Evolutionary conservation across 805 yeast genomes (phyloP).

Genomic region (Cyberlindnera mycetangii): DNA sequence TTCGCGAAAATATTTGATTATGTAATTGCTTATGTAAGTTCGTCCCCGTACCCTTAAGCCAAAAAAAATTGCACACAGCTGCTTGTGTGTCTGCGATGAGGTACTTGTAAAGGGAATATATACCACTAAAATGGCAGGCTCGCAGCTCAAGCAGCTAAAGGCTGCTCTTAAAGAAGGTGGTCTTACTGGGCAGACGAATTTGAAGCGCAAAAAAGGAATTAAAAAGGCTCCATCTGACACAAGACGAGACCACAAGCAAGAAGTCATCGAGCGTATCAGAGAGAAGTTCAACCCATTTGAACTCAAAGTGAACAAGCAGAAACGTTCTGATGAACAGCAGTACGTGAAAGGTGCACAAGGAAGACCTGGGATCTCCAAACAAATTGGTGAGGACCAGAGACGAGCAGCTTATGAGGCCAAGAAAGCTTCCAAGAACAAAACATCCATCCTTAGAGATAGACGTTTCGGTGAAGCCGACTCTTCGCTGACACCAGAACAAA

Average conservation of each 20-base stretch:
- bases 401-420: slow-evolving; percentile 60
- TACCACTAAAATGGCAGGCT: slow-evolving; percentile 68
- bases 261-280: slow-evolving; percentile 59
- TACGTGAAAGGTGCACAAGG: slow-evolving; percentile 51
- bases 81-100: background rate
- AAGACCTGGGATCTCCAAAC: slow-evolving; percentile 67
- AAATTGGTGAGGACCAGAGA: slow-evolving; percentile 64
- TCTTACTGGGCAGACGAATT: slow-evolving; percentile 80
- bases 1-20: background rate
- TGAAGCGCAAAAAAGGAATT: slow-evolving; percentile 46
- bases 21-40: background rate
- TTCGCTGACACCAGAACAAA: slow-evolving; percentile 78
- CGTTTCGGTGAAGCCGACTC: slow-evolving; percentile 88
- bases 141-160: slow-evolving; percentile 81
- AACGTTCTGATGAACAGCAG: slow-evolving; percentile 53
- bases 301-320: slow-evolving; percentile 63
- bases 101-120: background rate
- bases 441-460: slow-evolving; percentile 78
- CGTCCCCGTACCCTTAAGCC: background rate
- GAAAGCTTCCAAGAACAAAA: slow-evolving; percentile 60
- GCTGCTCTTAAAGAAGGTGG: slow-evolving; percentile 76
- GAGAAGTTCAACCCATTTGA: slow-evolving; percentile 91
- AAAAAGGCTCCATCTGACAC: slow-evolving; percentile 59
- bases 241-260: slow-evolving; percentile 64
- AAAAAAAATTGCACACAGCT: slow-evolving; percentile 6